Conservation (phyloP, 2,329 filamentous ascomycete genomes). For the Zelopaecilomyces penicillatus region DNA sequence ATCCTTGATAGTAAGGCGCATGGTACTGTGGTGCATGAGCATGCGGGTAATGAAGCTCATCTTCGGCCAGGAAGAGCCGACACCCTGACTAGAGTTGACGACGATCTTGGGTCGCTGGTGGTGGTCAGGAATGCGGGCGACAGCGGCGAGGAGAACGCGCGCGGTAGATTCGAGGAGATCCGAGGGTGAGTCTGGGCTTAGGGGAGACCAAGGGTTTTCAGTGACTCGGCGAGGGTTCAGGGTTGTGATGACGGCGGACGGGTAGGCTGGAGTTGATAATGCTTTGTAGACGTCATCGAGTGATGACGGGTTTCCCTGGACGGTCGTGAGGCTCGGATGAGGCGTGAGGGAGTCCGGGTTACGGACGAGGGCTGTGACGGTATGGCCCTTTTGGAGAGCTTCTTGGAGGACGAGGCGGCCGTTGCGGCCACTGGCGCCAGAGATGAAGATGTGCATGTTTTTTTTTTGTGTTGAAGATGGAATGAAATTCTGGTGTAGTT, state of each 20-base stretch:
- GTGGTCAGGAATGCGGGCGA: conserved; percentile 22
- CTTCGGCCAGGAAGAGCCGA: conserved; percentile 34
- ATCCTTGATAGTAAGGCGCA: conserved; percentile 37
- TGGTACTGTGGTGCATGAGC: conserved; percentile 36
- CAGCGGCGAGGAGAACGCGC: conserved; percentile 26
- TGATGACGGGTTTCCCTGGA: conserved; percentile 27
- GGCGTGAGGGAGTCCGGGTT: conserved; percentile 23
- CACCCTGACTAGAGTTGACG: conserved; percentile 42
- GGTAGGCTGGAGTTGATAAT: conserved; percentile 17
- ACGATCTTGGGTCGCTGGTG: conserved; percentile 31
- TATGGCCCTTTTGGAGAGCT: conserved; percentile 31
- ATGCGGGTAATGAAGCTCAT: conserved; percentile 32
- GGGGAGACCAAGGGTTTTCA: conserved; percentile 39
- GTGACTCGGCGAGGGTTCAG: conserved; percentile 37
- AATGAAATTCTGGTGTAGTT: no score
- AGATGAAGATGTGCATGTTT: conserved; percentile 37
- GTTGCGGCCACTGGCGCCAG: conserved; percentile 40
- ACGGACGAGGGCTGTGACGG: conserved; percentile 38
- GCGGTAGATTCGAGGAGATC: conserved; percentile 39
- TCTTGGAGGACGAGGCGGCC: conserved; percentile 34
- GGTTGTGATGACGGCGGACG: conserved; percentile 37
- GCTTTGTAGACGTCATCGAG: conserved; percentile 27
- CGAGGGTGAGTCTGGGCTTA: conserved; percentile 28
- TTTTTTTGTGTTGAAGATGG: no score
- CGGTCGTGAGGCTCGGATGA: conserved; percentile 26